Conservation (phyloP, 495 filamentous ascomycete genomes). For the Penicillium cinerascens region DNA sequence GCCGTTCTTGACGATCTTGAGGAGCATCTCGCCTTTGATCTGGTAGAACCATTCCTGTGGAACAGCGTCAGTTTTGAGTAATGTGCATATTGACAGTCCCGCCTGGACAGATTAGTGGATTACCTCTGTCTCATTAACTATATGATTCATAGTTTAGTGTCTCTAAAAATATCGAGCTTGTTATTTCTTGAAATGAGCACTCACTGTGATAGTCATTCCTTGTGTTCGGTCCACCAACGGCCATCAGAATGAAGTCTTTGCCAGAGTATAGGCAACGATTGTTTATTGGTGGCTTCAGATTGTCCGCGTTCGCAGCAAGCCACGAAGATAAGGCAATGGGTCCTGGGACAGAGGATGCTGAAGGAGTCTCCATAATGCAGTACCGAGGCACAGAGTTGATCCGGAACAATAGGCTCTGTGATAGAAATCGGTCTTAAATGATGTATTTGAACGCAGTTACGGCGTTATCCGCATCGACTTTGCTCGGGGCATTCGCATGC, state of each 20-base stretch:
- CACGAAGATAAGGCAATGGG: constrained; percentile 26
- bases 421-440: not conserved
- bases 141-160: not conserved
- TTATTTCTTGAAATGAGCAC: constrained; percentile 41
- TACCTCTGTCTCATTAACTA: constrained; percentile 66
- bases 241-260: constrained; percentile 21
- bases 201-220: constrained; percentile 21
- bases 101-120: not conserved
- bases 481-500: not conserved
- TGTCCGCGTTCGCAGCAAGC: constrained; percentile 75
- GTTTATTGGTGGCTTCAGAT: constrained; percentile 81
- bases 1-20: constrained; percentile 67
- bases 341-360: constrained; percentile 9
- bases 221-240: constrained; percentile 18
- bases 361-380: not conserved
- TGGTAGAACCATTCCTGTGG: constrained; percentile 84
- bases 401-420: no score
- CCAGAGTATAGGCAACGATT: constrained; percentile 79
- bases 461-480: not conserved
- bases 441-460: not conserved
- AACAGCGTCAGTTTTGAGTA: not conserved
- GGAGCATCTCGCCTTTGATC: constrained; percentile 75
- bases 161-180: constrained; percentile 17
- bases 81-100: not conserved
- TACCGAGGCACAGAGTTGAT: no score